Evolutionary conservation across 1,139 yeast species (phyloP).

Genomic region (Yamadazyma spencermartinsiae): DNA sequence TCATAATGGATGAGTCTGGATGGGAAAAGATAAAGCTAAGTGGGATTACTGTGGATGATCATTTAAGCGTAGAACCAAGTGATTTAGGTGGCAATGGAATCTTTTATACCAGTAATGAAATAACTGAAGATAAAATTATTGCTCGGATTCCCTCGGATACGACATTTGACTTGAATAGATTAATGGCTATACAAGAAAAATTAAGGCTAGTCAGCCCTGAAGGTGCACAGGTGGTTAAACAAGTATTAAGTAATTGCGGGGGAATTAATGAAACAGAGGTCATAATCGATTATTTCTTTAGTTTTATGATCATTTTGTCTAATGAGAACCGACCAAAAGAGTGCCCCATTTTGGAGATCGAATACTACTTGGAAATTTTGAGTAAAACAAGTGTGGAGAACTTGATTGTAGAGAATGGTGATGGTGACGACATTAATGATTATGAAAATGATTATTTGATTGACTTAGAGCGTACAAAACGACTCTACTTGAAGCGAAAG

Average conservation of each 20-base stretch:
- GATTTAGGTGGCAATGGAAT: conserved; percentile 38
- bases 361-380: conserved; percentile 29
- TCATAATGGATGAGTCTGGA: conserved; percentile 12
- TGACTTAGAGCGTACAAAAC: conserved; percentile 17
- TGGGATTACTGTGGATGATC: conserved; percentile 16
- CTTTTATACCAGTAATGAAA: conserved; percentile 19
- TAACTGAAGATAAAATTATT: conserved; percentile 22
- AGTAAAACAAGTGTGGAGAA: conserved; percentile 19
- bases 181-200: conserved; percentile 27
- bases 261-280: conserved; percentile 30
- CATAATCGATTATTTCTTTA: conserved; percentile 28
- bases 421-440: conserved; percentile 6
- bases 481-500: conserved; percentile 14
- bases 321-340: conserved; percentile 3
- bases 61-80: conserved; percentile 24
- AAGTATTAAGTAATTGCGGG: conserved; percentile 21
- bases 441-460: conserved; percentile 13
- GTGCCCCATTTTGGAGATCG: conserved; percentile 15
- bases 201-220: conserved; percentile 22
- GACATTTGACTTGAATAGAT: conserved; percentile 28
- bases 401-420: conserved; percentile 6
- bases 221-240: conserved; percentile 22
- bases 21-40: conserved; percentile 14
- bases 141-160: conserved; percentile 34
- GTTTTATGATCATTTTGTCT: conserved; percentile 18